Percentiles rank a stretch among this genome's conserved stretches.
phyloP scores from a whole-genome alignment of 2,329 filamentous ascomycete species.

The Xylaria multiplex region DNA sequence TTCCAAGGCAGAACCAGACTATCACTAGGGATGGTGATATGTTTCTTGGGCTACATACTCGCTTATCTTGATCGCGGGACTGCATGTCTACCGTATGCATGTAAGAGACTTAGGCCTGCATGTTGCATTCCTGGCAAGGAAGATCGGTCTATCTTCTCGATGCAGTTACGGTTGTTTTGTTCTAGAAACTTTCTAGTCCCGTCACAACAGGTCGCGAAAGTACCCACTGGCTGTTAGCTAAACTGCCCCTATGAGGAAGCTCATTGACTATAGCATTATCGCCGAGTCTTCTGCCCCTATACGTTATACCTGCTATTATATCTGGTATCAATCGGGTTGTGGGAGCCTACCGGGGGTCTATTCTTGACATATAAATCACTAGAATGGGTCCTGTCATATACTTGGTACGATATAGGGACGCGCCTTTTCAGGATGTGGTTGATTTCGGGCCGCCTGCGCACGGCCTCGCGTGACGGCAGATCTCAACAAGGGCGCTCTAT shows the following conservation, averaged over 20 bases:
- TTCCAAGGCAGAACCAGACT: constrained; percentile 25
- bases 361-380: constrained; percentile 10
- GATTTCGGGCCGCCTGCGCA: constrained; percentile 29
- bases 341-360: not conserved
- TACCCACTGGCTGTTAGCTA: constrained; percentile 11
- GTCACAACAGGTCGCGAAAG: constrained; percentile 5
- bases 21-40: constrained; percentile 16
- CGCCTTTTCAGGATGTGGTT: constrained; percentile 19
- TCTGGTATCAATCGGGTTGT: constrained; percentile 1
- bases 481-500: constrained; percentile 27
- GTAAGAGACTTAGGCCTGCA: constrained; percentile 33
- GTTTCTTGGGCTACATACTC: constrained; percentile 30
- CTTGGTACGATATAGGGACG: constrained; percentile 22
- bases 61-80: constrained; percentile 36
- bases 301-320: not conserved
- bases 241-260: not conserved
- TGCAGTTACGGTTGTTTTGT: constrained; percentile 27
- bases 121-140: constrained; percentile 30
- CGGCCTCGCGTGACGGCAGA: constrained; percentile 33
- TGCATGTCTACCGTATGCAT: constrained; percentile 33
- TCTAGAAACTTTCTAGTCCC: constrained; percentile 28
- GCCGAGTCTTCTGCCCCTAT: not conserved
- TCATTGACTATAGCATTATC: not conserved
- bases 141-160: constrained; percentile 29
- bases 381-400: constrained; percentile 27